Percentiles rank a stretch among this genome's conserved stretches.
Conservation (phyloP, 805 yeast species). For the Ogataea polymorpha region DNA sequence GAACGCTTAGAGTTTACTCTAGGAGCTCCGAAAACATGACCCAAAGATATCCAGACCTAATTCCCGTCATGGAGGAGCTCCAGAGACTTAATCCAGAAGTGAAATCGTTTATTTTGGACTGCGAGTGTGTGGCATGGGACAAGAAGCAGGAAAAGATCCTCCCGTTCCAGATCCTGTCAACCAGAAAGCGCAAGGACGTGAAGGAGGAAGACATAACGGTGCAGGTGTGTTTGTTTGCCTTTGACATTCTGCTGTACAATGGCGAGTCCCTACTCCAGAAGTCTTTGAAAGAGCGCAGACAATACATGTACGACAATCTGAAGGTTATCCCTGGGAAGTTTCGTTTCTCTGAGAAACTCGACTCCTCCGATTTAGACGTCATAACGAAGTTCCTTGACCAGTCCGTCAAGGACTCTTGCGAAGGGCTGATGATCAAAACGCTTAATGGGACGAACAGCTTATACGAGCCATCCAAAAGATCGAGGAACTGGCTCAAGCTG, state of each 20-base stretch:
- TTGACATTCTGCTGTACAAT: slow-evolving; percentile 77
- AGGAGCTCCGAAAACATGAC: slow-evolving; percentile 98
- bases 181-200: slow-evolving; percentile 93
- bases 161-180: slow-evolving; percentile 90
- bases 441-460: slow-evolving; percentile 74
- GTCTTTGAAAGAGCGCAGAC: slow-evolving; percentile 69
- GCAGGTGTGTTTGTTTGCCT: slow-evolving; percentile 87
- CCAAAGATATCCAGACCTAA: slow-evolving; percentile 87
- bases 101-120: slow-evolving; percentile 73
- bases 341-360: slow-evolving; percentile 71
- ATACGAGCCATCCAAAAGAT: slow-evolving; percentile 93
- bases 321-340: slow-evolving; percentile 70
- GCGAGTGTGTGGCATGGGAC: slow-evolving; percentile 99
- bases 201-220: slow-evolving; percentile 84
- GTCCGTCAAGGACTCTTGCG: slow-evolving; percentile 86
- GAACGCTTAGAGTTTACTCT: slow-evolving; percentile 75
- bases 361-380: slow-evolving; percentile 68
- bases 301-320: slow-evolving; percentile 53
- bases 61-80: slow-evolving; percentile 58
- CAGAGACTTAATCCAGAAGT: slow-evolving; percentile 32
- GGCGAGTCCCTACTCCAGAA: slow-evolving; percentile 66
- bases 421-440: slow-evolving; percentile 94
- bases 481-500: slow-evolving; percentile 91
- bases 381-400: slow-evolving; percentile 83
- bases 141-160: slow-evolving; percentile 69